Conservation (phyloP, 2,329 filamentous ascomycete genomes). For the Penicillium decumbens region DNA sequence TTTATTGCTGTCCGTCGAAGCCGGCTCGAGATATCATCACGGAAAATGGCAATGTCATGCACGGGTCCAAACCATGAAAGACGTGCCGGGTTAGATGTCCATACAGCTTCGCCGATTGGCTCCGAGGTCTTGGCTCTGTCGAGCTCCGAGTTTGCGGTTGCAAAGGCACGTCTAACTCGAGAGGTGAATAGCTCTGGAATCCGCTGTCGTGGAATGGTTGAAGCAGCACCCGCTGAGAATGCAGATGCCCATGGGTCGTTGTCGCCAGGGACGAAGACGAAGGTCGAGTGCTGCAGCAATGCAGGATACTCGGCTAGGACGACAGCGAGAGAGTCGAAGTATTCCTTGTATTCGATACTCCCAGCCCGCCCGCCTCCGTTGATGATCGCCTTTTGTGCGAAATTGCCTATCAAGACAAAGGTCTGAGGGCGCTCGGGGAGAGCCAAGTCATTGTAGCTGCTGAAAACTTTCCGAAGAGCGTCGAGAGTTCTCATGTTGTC, state of each 20-base stretch:
- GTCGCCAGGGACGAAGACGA: conserved; percentile 91
- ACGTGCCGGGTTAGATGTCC: conserved; percentile 82
- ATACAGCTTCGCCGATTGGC: conserved; percentile 68
- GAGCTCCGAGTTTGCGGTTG: conserved; percentile 67
- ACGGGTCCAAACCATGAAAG: conserved; percentile 79
- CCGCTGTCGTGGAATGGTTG: conserved; percentile 45
- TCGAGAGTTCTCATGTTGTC: conserved; percentile 77
- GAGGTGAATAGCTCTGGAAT: conserved; percentile 90
- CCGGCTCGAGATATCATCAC: conserved; percentile 79
- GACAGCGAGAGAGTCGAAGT: conserved; percentile 81
- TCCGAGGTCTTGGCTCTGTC: conserved; percentile 49
- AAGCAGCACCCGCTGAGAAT: conserved; percentile 54
- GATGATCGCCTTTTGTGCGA: conserved; percentile 57
- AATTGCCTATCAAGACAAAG: conserved; percentile 83
- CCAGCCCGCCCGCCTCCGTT: conserved; percentile 66
- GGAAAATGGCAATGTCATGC: conserved; percentile 80
- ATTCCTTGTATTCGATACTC: conserved; percentile 94
- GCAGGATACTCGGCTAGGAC: conserved; percentile 77
- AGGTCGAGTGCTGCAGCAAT: conserved; percentile 72
- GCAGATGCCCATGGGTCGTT: conserved; percentile 96
- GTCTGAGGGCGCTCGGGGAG: conserved; percentile 65
- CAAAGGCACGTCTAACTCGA: conserved; percentile 74
- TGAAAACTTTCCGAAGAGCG: conserved; percentile 73
- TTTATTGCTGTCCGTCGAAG: conserved; percentile 71
- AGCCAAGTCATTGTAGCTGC: conserved; percentile 64